Evolutionary conservation across 2,329 filamentous ascomycete genomes (phyloP).

Genomic region (Sclerotinia minor): DNA sequence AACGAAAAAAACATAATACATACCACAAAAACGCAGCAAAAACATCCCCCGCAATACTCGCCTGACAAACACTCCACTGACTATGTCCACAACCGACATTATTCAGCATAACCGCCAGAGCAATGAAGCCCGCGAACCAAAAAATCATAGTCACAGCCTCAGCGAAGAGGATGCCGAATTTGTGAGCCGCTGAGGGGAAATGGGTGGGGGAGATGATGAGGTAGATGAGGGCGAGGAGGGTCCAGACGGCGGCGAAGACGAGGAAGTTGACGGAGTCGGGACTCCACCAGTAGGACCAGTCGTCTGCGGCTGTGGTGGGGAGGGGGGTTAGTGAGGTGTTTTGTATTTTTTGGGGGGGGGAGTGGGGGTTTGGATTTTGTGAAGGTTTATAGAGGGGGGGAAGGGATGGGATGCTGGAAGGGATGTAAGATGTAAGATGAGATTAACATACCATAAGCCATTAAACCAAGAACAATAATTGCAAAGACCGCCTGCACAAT

Average conservation of each 20-base stretch:
- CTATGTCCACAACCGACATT: conserved; percentile 53
- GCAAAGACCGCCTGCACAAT: conserved; percentile 66
- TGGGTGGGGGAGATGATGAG: conserved; percentile 67
- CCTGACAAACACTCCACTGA: conserved; percentile 39
- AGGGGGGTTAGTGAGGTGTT: neutral
- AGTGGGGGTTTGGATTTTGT: conserved; percentile 11
- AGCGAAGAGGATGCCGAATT: conserved; percentile 63
- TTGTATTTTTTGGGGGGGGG: neutral
- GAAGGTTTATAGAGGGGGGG: neutral
- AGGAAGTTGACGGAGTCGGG: conserved; percentile 71
- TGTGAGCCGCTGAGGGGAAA: conserved; percentile 61
- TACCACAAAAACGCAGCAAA: conserved; percentile 52
- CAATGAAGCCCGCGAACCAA: conserved; percentile 87
- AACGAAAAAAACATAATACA: conserved; percentile 29
- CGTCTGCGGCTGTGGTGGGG: no score
- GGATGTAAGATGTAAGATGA: no score
- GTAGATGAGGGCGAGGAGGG: conserved; percentile 69
- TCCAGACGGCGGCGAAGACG: conserved; percentile 78
- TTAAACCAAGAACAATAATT: conserved; percentile 73
- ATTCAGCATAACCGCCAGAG: conserved; percentile 66
- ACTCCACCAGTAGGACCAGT: conserved; percentile 46
- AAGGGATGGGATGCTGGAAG: no score
- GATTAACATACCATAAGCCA: conserved; percentile 66
- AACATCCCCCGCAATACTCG: conserved; percentile 45
- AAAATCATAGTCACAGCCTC: conserved; percentile 78